Evolutionary conservation across 805 yeast genomes (phyloP), one percentile per base, ranked within the genome.

Genomic region (Wickerhamomyces silvicola): DNA sequence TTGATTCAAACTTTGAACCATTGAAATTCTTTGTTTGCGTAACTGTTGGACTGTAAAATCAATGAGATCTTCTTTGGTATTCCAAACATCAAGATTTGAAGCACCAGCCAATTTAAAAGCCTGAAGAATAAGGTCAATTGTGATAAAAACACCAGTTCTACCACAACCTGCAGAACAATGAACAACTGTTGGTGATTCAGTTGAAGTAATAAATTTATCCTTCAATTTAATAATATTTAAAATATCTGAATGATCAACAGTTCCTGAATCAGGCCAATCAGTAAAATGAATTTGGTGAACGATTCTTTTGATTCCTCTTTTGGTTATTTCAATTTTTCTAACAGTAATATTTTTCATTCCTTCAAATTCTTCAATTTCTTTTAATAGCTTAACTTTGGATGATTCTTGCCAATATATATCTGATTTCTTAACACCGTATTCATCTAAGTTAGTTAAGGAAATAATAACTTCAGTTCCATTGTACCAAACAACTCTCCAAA

Each of bases 141-240:
- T 75, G 37, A 85, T 74, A 49, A 79, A 83, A 1, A 95, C 86
- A 3, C 98, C 98, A 0, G 97, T 85, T 41, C 98, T 64, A 3
- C 98, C 98, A 38, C 94, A 90, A 1, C 98, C 98, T 0, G 98
- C 98, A 5, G 96, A 86, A 49, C 98, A 92, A 53, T 92, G 98
- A 14, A 82, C 83, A 27, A 87, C 60, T 2, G 78, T 65, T 14
- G 92, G 90, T 1, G 60, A 38, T 2, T 54, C 48, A 6, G 19
- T 19, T 22, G 39, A 36, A 1, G 12, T 28, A 3, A 37, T 20
- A n/a, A 57, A 39, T 20, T 37, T 26, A 33, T 58, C 53, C 32
- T 63, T 63, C 4, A 58, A 45, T 2, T 47, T 33, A 13, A 56
- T 53, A 12, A 64, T 30, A 16, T 52, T 45, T 12, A 62, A 24